Percentiles rank a stretch among this genome's conserved stretches.
phyloP scores from a whole-genome alignment of 768 basidiomycete genomes.

The Auricularia heimuer region DNA sequence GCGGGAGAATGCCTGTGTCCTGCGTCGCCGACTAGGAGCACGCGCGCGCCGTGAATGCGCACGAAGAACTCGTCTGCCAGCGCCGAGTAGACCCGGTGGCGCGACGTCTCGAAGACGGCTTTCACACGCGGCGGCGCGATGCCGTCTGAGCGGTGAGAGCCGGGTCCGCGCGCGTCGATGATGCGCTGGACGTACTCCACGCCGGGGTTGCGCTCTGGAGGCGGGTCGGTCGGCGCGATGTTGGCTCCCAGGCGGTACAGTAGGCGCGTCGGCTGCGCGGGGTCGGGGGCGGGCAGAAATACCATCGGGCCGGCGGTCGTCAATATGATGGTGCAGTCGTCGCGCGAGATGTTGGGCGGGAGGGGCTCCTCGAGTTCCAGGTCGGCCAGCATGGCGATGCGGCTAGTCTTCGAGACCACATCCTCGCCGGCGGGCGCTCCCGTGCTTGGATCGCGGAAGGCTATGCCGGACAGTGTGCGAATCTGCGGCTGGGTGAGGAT shows the following conservation, averaged over 20 bases:
- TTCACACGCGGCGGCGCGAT: neutral
- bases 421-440: neutral
- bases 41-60: neutral
- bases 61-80: slow-evolving; percentile 1
- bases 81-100: slow-evolving; percentile 3
- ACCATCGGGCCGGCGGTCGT: neutral
- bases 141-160: neutral
- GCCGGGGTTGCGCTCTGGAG: neutral
- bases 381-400: neutral
- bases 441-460: neutral
- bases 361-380: neutral
- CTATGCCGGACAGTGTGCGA: neutral
- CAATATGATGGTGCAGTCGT: neutral
- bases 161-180: neutral
- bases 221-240: neutral
- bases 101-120: neutral
- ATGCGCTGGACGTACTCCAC: neutral
- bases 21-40: slow-evolving; percentile 33
- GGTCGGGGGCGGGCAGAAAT: neutral
- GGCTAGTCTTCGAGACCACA: neutral
- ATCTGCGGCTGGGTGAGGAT: neutral
- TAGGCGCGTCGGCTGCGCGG: neutral
- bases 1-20: slow-evolving; percentile 41
- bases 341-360: neutral
- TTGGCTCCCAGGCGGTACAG: neutral